Percentiles rank a stretch among this genome's conserved stretches.
Conservation (phyloP, 345 rosid genomes). For the Heritiera fomes region DNA sequence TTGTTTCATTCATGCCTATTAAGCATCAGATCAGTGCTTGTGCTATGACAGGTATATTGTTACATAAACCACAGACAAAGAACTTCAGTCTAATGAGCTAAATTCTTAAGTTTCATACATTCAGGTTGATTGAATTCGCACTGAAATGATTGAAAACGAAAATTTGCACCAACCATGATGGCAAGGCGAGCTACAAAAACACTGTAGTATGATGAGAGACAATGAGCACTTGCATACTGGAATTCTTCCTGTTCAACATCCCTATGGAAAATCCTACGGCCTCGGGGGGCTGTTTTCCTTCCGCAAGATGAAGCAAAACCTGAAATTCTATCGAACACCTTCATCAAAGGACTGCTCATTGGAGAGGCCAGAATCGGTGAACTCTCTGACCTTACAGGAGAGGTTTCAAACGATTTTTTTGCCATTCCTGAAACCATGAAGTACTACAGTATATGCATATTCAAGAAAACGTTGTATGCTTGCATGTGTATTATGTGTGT, state of each 20-base stretch:
- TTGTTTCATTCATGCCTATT: too few relatives aligned
- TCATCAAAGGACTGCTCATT: constrained; percentile 36
- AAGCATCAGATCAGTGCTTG: not conserved
- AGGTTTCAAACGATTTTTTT: constrained; percentile 26
- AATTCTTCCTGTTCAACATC: constrained; percentile 81
- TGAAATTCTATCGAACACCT: constrained; percentile 50
- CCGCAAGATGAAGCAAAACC: constrained; percentile 55
- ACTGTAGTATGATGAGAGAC: constrained; percentile 95
- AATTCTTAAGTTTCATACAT: too few relatives aligned
- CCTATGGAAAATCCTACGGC: constrained; percentile 54
- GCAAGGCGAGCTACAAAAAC: constrained; percentile 95
- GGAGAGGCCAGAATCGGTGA: constrained; percentile 27
- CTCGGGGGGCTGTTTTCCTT: constrained; percentile 38
- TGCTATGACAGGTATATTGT: not conserved
- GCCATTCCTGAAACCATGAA: constrained; percentile 14
- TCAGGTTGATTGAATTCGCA: not conserved
- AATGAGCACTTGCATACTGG: constrained; percentile 58
- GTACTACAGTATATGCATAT: not conserved
- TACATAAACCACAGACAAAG: not conserved
- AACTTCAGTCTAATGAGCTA: not conserved
- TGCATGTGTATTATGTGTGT: not conserved
- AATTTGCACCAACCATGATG: constrained; percentile 56
- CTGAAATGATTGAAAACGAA: not conserved
- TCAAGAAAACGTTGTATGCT: constrained; percentile 3
- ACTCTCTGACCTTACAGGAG: constrained; percentile 33